Evolutionary conservation across 768 basidiomycete species (phyloP), one percentile per base, ranked within the genome.

Genomic region (Lactarius tabidus): DNA sequence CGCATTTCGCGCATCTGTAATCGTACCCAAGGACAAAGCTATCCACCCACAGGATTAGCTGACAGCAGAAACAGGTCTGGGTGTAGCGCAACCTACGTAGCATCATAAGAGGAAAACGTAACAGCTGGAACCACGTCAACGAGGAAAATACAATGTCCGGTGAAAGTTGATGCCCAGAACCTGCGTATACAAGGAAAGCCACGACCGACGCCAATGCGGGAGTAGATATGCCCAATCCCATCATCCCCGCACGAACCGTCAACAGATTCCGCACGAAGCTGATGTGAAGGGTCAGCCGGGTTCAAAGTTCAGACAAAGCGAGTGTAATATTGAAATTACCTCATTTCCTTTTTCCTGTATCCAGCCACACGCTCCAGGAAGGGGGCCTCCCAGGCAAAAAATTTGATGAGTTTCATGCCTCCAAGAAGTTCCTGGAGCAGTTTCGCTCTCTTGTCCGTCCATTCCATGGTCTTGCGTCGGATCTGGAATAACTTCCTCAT

Each of bases 381-480:
- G 0, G 95, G 91, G 1, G 75, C 71, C 71, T 94, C 92, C 92
- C 92, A 95, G 6, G 90, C 87, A 75, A 95, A 95, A 74, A 89
- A 88, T 75, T 97, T 97, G 81, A 97, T 90, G 66, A 96, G 84
- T 68, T 91, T 89, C 85, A 97, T 95, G 1, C 91, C 91, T 17
- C 88, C 86, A 0, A 97, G 77, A 1, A 98, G 80, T 73, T 98
- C 95, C 73, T 95, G 94, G 14, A 97, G 81, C 5, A 95, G 77
- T 72, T 93, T 94, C 17, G 90, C 90, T 12, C 95, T 85, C 72
- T 90, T 91, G 72, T 98, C 95, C 6, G 90, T 97, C 90, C 90
- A 96, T 1, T 75, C 74, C 91, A 95, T 95, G 59, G 86, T 84
- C 72, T 87, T 89, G 64, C 80, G 78, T 15, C 95, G 83, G 60